Base-by-base conservation (phyloP, 768 basidiomycete species). In the Clavaria fumosa region DNA sequence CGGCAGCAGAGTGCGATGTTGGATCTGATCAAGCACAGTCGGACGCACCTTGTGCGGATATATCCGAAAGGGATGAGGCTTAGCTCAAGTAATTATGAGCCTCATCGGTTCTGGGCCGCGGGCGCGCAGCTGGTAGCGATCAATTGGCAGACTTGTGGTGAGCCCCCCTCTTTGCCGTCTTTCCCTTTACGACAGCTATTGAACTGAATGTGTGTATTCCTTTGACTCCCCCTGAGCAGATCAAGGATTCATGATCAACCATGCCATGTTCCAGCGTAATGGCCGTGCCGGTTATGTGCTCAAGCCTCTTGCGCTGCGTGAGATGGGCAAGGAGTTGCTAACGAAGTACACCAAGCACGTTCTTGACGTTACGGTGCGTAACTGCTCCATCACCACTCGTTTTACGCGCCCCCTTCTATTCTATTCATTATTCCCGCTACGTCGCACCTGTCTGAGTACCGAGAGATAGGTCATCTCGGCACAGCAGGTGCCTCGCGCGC, bases 141-240 rank as follows among this genome's bases (percentile, higher is more conserved):
- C 42, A 99, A 99, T 54, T 95, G 90, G 84, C 95, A 99, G 56
- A 97, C 91, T 0, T 78, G 75, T 47, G 89, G 88, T 90, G 49
- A 34, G 75, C 63, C 18, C 21, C 28, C 39, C 18, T 2, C n/a
- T 10, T 27, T 35, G 30, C 34, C 39, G 14, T 31, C 22, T 11
- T 20, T 17, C 7, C 15, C 20, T 33, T 22, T 32, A 4, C n/a
- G n/a, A n/a, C 18, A 15, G 18, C 7, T 37, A n/a, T 28, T 14
- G 22, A 12, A 4, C 18, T 1, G 17, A 21, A 32, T 34, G n/a
- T 47, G 6, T 9, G 35, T 30, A 35, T 26, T 15, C 15, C 34
- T 17, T 30, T 37, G 30, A n/a, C 5, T 36, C 4, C 14, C 7
- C 35, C 3, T 17, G 6, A 34, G 18, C 50, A 88, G 91, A 97